Percentiles rank a stretch among this genome's conserved stretches.
Conservation (phyloP, 169 alveolate species). For the Babesia divergens region DNA sequence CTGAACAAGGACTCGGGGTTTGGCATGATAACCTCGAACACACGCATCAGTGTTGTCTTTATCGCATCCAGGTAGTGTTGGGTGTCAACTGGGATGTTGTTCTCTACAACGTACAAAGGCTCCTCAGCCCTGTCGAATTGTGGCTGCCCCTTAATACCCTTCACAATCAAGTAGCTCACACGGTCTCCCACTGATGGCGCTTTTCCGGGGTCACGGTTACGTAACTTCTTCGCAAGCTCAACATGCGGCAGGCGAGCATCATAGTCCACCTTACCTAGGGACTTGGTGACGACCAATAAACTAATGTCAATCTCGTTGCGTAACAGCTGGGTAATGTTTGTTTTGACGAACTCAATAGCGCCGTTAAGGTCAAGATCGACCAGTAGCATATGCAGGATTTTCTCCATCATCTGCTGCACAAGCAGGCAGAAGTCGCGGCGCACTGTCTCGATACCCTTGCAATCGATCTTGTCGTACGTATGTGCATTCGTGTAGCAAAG, state of each 20-base stretch:
- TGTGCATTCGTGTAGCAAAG: conserved; percentile 91
- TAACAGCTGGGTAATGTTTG: conserved; percentile 82
- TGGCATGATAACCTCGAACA: conserved; percentile 89
- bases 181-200: conserved; percentile 99
- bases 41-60: conserved; percentile 88
- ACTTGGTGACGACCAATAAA: conserved; percentile 95
- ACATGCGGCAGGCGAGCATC: conserved; percentile 97
- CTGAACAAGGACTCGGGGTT: conserved; percentile 88
- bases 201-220: conserved; percentile 90
- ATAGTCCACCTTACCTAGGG: conserved; percentile 91
- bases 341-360: conserved; percentile 86
- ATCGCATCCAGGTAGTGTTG: conserved; percentile 95
- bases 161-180: conserved; percentile 92
- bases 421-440: conserved; percentile 96
- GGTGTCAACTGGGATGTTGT: conserved; percentile 95
- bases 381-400: conserved; percentile 85
- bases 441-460: conserved; percentile 95
- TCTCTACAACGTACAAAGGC: conserved; percentile 95
- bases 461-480: conserved; percentile 94
- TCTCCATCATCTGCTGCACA: conserved; percentile 92
- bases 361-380: conserved; percentile 88
- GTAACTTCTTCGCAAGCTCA: conserved; percentile 96
- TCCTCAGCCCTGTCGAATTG: conserved; percentile 98
- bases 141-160: conserved; percentile 92
- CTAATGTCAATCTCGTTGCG: conserved; percentile 96